Base-by-base conservation (phyloP, 768 basidiomycete genomes). In the Tricholoma bakamatsutake region DNA sequence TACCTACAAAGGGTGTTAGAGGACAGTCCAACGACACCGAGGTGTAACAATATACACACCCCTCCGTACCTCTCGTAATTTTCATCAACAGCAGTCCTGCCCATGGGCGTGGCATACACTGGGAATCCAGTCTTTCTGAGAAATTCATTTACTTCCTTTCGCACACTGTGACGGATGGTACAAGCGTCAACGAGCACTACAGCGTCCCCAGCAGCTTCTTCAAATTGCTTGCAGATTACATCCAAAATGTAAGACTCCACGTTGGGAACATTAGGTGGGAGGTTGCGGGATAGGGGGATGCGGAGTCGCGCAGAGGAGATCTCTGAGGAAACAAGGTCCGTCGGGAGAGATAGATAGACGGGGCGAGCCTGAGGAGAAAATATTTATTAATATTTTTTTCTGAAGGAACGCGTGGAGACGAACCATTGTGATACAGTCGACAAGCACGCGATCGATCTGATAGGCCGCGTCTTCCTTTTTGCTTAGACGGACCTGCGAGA, bases 341-440 rank as follows among this genome's bases (percentile, higher is more conserved):
- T 94, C 0, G 93, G 95, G 10, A 98, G 75, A 34, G 86, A 81
- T 39, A 98, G 71, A 65, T 98, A 98, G 31, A 89, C 90, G 0
- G 95, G 95, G 17, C 91, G 84, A 28, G 86, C 88, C 81, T 90
- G 59, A 13, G 33, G 13, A 12, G 30, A 54, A 12, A 40, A 13
- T 13, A 13, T n/a, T n/a, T n/a, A 52, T 8, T 4, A 31, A 24
- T 42, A 28, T 17, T 40, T 15, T 42, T 31, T n/a, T 31, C 6
- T 13, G 2, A 24, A 24, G 31, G 27, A 21, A 37, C 5, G 8
- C 3, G 18, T 39, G 17, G n/a, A 9, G 24, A 60, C 73, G 24
- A 63, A 82, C 86, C 54, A 64, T 70, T 15, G 78, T 80, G 35
- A 89, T 79, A 58, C 87, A 88, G 39, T 83, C 84, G 10, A 78